Evolutionary conservation across 805 yeast species (phyloP).

Genomic region (Cyberlindnera maritima): DNA sequence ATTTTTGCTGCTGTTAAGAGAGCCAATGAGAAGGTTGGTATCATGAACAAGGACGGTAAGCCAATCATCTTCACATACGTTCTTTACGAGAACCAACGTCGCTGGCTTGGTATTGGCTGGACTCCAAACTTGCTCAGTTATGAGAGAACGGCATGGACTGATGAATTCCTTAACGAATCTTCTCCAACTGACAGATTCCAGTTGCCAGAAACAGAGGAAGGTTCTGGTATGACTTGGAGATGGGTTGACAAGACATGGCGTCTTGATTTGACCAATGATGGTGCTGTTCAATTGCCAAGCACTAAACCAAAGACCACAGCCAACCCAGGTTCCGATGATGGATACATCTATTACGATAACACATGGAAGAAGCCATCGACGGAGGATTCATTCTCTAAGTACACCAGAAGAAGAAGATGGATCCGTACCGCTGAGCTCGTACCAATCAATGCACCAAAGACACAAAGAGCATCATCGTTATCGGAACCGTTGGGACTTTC

Average conservation of each 20-base stretch:
- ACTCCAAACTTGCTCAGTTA: constrained; percentile 86
- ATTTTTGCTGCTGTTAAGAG: constrained; percentile 42
- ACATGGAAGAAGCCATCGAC: constrained; percentile 91
- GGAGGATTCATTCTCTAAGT: constrained; percentile 84
- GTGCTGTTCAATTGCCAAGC: constrained; percentile 69
- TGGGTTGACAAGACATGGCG: constrained; percentile 96
- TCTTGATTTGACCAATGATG: constrained; percentile 84
- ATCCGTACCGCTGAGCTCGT: constrained; percentile 88
- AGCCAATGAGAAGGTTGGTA: constrained; percentile 34
- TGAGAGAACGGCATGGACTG: constrained; percentile 97
- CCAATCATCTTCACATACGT: constrained; percentile 87
- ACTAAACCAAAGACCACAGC: constrained; percentile 53
- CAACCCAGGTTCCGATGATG: constrained; percentile 77
- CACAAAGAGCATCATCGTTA: constrained; percentile 3
- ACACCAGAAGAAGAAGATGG: constrained; percentile 95
- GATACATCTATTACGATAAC: constrained; percentile 85
- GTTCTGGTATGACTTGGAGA: constrained; percentile 78
- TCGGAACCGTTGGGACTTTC: constrained; percentile 5
- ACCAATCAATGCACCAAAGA: constrained; percentile 26
- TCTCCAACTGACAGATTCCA: constrained; percentile 74
- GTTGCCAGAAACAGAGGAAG: constrained; percentile 71
- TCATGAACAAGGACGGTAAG: constrained; percentile 35
- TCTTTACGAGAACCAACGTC: constrained; percentile 89
- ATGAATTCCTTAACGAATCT: constrained; percentile 86
- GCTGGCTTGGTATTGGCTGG: constrained; percentile 99